phyloP scores from a whole-genome alignment of 441 rosid species.

The Theobroma grandiflorum region DNA sequence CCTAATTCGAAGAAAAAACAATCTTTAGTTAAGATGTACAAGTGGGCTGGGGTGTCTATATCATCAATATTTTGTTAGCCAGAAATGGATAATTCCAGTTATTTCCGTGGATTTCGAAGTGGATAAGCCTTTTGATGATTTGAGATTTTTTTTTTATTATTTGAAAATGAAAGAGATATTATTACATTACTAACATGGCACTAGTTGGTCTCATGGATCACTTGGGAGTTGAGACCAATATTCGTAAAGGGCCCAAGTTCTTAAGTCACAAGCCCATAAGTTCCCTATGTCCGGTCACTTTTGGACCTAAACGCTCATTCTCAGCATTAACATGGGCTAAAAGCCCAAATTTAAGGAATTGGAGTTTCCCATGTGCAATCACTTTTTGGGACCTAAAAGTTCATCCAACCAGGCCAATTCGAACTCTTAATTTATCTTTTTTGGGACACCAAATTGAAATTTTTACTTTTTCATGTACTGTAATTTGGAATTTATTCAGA shows the following conservation, averaged over 20 bases:
- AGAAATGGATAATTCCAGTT: background rate
- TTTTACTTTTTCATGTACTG: no score
- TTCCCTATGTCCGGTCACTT: background rate
- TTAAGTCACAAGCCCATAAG: background rate
- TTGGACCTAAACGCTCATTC: background rate
- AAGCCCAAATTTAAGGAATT: background rate
- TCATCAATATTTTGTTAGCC: background rate
- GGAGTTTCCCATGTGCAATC: background rate
- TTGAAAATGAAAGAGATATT: background rate
- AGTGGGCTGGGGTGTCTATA: background rate
- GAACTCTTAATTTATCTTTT: background rate
- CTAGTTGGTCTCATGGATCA: background rate
- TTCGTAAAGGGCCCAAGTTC: background rate
- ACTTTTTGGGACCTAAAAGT: no score
- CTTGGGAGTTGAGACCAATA: background rate
- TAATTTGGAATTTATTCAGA: no score
- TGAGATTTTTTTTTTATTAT: background rate
- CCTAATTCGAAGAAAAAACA: background rate
- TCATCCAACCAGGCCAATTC: background rate
- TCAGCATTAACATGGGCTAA: background rate
- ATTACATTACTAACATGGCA: background rate
- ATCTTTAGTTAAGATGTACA: background rate
- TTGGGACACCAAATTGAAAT: no score
- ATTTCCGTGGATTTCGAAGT: background rate
- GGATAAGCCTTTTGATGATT: background rate